Conservation (phyloP, 202 grass and related monocot genomes). For the Cymbopogon flexuosus region DNA sequence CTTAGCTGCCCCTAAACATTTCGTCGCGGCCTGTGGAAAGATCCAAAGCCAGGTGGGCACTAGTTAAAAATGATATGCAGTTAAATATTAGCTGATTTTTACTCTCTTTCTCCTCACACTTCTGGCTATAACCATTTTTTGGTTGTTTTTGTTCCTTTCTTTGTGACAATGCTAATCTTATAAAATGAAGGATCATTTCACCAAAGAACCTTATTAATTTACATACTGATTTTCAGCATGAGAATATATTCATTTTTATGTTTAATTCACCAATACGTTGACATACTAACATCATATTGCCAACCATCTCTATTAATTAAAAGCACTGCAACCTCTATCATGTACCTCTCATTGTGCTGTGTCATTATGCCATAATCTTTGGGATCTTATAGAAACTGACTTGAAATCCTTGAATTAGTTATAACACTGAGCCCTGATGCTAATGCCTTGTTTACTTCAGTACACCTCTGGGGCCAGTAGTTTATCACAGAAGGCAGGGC, state of each 20-base stretch:
- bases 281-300: background rate
- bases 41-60: conserved; percentile 75
- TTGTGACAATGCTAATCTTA: background rate
- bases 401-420: background rate
- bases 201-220: conserved; percentile 12
- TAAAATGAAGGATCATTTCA: background rate
- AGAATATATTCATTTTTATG: background rate
- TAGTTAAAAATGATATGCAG: background rate
- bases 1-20: conserved; percentile 81
- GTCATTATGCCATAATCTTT: background rate
- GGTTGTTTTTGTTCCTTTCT: background rate
- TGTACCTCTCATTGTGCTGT: background rate
- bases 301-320: background rate
- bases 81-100: background rate
- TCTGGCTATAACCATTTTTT: background rate
- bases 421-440: conserved; percentile 5
- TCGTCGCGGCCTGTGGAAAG: conserved; percentile 79
- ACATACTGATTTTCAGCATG: background rate
- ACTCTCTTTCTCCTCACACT: background rate
- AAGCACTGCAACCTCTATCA: background rate
- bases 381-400: conserved; percentile 11
- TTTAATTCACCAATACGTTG: background rate
- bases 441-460: conserved; percentile 38
- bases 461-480: conserved; percentile 86
- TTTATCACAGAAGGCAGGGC: conserved; percentile 91